Conservation (phyloP, 139 green algal genomes). For the Tetraselmis chui region DNA sequence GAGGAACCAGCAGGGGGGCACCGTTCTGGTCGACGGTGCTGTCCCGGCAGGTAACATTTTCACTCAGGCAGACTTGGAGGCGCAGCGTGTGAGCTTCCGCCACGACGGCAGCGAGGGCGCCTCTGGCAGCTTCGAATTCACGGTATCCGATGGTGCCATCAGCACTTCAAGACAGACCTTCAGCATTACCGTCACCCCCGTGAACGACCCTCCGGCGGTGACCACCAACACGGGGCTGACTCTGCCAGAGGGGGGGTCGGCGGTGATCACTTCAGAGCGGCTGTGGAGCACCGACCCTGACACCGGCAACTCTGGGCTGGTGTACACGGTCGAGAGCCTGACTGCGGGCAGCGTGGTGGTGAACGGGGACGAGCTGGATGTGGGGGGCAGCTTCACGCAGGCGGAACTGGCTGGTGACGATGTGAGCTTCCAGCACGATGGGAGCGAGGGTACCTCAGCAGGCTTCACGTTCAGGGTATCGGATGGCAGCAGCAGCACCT, state of each 20-base stretch:
- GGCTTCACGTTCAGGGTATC: neutral
- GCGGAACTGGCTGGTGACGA: neutral
- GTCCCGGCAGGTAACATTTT: neutral
- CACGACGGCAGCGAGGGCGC: neutral
- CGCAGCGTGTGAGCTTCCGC: neutral
- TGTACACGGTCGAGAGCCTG: neutral
- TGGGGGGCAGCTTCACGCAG: neutral
- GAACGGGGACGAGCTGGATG: neutral
- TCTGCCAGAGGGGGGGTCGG: neutral
- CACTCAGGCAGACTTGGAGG: neutral
- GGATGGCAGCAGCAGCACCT: neutral
- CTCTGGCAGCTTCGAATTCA: neutral
- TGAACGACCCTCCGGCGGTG: neutral
- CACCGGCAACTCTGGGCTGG: neutral
- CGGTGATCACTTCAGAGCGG: neutral
- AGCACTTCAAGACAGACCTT: neutral
- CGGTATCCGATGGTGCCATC: neutral
- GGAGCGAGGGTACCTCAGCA: neutral
- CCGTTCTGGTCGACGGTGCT: neutral
- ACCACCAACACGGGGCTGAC: neutral
- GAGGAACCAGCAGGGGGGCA: neutral
- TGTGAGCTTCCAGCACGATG: neutral
- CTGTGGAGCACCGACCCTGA: neutral
- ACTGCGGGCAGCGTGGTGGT: neutral
- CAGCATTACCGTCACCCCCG: neutral